Evolutionary conservation across 345 rosid species (phyloP), one percentile per base, ranked within the genome.

Genomic region (Rhodomyrtus tomentosa): DNA sequence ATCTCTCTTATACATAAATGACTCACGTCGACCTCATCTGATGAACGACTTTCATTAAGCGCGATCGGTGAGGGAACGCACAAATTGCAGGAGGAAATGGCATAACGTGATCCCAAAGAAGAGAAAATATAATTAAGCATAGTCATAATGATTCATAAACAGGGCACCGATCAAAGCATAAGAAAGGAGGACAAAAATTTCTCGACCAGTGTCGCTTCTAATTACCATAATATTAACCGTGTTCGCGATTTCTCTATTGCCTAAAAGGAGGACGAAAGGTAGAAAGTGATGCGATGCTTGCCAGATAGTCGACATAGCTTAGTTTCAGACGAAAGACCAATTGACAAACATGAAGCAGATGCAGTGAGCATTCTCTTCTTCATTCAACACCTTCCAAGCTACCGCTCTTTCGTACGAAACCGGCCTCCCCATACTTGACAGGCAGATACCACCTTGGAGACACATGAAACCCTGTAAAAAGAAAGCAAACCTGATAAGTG

Each of bases 341-440:
- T 94, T 97, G 88, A 94, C 91, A 92, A 97, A 96, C 96, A 92
- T 91, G 90, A 97, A 94, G 91, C 95, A 95, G 79, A 97, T 88
- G 91, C 99, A 96, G 83, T 97, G 95, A 83, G 95, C 93, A 88
- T 90, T 94, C 84, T 95, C 98, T 49, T 95, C 96, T 20, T 97
- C 99, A 73, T 97, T 91, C 83, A 94, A 84, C 86, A 97, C 99
- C 90, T 96, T 97, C 99, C 99, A 97, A 82, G 95, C 98, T 84
- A 96, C 91, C 45, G 94, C 99, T 83, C 94, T 93, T 84, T 97
- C 98, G 40, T 95, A 97, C 6, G 99, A 92, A 50, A 96, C 90
- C 79, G 95, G 93, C 90, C 99, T 94, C 55, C 98, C 98, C 99
- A 97, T 96, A 93, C 98, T 97, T 12, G 99, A 97, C 88, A 95